Conservation (phyloP, 139 green algal species). For the Diplosphaera chodatii region DNA sequence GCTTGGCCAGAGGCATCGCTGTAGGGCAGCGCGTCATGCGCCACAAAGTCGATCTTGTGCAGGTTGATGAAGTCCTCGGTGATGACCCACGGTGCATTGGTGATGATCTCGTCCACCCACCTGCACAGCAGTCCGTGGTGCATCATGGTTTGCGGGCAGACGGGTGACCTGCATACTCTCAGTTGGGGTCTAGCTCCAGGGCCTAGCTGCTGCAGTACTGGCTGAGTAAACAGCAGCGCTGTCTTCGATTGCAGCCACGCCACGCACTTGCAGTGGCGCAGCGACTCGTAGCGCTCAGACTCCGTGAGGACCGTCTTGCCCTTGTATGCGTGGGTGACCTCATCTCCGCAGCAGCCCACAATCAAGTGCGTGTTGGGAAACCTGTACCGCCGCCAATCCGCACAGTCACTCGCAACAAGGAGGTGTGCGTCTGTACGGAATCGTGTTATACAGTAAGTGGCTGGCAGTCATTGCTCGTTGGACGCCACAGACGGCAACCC, state of each 20-base stretch:
- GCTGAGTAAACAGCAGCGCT: no score
- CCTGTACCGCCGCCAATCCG: no score
- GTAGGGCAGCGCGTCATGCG: slow-evolving; percentile 87
- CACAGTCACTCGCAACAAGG: no score
- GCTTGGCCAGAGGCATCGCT: slow-evolving; percentile 53
- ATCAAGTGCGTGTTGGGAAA: slow-evolving; percentile 75
- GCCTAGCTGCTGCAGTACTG: no score
- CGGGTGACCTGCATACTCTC: no score
- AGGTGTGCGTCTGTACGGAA: no score
- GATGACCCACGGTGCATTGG: slow-evolving; percentile 82
- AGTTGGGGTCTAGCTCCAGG: no score
- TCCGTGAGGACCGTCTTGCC: slow-evolving; percentile 88
- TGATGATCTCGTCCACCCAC: slow-evolving; percentile 88
- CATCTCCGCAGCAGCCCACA: slow-evolving; percentile 81
- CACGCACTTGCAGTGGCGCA: slow-evolving; percentile 79
- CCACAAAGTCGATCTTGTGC: slow-evolving; percentile 86
- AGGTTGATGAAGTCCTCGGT: slow-evolving; percentile 74
- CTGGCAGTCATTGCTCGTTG: no score
- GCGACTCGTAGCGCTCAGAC: slow-evolving; percentile 75
- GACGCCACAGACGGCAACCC: neutral
- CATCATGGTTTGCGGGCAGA: no score
- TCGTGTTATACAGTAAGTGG: no score
- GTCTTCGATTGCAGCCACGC: no score
- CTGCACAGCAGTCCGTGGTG: slow-evolving; percentile 37
- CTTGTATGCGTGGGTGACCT: slow-evolving; percentile 75